Conservation (phyloP, 2,329 filamentous ascomycete genomes). For the Diaporthe humulicola region DNA sequence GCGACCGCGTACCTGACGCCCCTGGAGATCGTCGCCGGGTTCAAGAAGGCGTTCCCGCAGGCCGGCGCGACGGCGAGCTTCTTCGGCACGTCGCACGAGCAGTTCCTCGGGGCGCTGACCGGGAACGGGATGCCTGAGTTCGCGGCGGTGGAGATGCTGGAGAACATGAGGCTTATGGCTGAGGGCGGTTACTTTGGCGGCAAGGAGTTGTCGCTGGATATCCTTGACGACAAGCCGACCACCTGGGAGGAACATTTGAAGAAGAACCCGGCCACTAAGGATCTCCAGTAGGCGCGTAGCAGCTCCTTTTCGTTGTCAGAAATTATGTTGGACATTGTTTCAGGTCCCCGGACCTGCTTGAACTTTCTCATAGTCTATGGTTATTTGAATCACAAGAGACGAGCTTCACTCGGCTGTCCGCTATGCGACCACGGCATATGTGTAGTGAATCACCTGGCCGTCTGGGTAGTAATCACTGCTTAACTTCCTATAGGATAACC, state of each 20-base stretch:
- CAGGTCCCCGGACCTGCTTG: too few relatives aligned
- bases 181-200: conserved; percentile 67
- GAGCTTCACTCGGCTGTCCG: too few relatives aligned
- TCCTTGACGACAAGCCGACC: conserved; percentile 55
- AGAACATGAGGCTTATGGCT: conserved; percentile 66
- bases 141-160: conserved; percentile 62
- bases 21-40: conserved; percentile 54
- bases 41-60: conserved; percentile 54
- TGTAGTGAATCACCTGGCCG: too few relatives aligned
- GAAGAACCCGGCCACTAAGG: conserved; percentile 50
- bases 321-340: background rate
- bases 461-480: too few relatives aligned
- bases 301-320: too few relatives aligned
- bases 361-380: background rate
- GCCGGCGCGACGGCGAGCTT: conserved; percentile 54
- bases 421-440: too few relatives aligned
- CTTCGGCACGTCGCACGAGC: conserved; percentile 53
- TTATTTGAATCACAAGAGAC: too few relatives aligned
- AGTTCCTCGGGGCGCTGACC: conserved; percentile 55
- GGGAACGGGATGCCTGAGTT: conserved; percentile 53
- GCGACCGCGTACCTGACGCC: conserved; percentile 58
- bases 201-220: conserved; percentile 52
- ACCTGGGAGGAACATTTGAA: conserved; percentile 57
- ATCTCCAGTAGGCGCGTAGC: conserved; percentile 49
- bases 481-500: too few relatives aligned